A percentile compares a stretch with the other conserved stretches of the same genome.
Conservation (phyloP, 176 grass and related monocot species). For the Pharus latifolius region DNA sequence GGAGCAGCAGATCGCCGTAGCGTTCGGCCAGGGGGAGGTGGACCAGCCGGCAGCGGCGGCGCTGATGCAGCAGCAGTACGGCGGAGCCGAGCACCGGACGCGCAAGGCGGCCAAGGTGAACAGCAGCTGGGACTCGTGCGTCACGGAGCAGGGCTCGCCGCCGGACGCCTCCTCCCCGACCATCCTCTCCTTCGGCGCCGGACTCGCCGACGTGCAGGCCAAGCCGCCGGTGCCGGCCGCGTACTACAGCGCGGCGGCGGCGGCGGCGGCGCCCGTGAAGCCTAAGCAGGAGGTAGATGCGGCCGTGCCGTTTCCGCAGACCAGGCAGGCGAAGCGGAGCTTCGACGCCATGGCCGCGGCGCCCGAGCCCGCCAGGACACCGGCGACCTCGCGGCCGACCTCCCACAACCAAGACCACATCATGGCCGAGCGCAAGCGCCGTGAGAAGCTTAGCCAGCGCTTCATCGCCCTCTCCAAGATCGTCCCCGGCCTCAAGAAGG, state of each 20-base stretch:
- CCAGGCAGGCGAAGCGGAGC: conserved; percentile 30
- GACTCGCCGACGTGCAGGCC: conserved; percentile 6
- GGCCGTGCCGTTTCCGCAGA: conserved; percentile 2
- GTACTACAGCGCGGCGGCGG: conserved; percentile 11
- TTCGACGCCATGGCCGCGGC: conserved; percentile 42
- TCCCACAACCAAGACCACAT: conserved; percentile 90
- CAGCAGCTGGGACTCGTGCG: conserved; percentile 81
- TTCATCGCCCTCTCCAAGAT: conserved; percentile 94
- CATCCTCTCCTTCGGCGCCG: conserved; percentile 66
- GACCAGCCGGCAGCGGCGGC: conserved; percentile 6
- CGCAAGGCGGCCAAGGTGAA: conserved; percentile 44
- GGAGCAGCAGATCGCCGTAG: conserved; percentile 69
- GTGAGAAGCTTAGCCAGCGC: conserved; percentile 95
- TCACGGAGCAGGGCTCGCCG: conserved; percentile 77
- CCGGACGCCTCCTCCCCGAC: conserved; percentile 57
- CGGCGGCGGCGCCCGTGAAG: conserved; percentile 9
- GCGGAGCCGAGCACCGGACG: conserved; percentile 25
- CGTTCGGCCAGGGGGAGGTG: conserved; percentile 45
- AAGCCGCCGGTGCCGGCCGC: conserved; percentile 1
- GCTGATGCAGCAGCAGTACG: conserved; percentile 3
- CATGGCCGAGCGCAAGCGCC: conserved; percentile 76
- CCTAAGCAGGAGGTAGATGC: conserved; percentile 51
- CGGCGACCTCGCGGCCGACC: conserved; percentile 11
- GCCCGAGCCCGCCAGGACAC: not conserved
- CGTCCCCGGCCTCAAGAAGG: conserved; percentile 92